Evolutionary conservation across 2,329 filamentous ascomycete species (phyloP), one percentile per base, ranked within the genome.

Genomic region (Colletotrichum sp.): DNA sequence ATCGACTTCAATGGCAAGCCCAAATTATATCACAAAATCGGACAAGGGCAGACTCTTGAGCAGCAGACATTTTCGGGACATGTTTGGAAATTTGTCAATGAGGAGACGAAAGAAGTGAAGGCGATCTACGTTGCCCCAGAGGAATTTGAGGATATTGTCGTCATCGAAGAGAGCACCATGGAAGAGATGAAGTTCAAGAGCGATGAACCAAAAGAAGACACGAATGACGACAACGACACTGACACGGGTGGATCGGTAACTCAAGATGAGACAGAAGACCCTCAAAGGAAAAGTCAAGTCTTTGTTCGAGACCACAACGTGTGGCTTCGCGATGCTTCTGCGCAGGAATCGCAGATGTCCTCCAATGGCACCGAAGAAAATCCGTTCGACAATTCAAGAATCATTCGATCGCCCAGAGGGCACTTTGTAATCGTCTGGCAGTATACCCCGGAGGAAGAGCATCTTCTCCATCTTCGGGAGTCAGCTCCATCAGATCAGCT

Each of bases 401-500:
- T 79, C 6, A 76, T 77, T 55, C 8, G 38, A 6, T 79, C 80
- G 1, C 72, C 76, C n/a, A 38, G 75, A 47, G 64, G 63, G 6
- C 55, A 66, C 6, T 71, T 75, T 34, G 76, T 47, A 6, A 59
- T 79, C 18, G 79, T 70, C 13, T 80, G 77, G 75, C 80, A 81
- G 38, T 80, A 78, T 29, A 73, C 62, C 7, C 70, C 77, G 3
- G 36, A 62, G 51, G 71, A 79, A 61, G 72, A 77, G 1, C 77
- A 73, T 55, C 66, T 65, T 5, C n/a, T 70, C 16, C 59, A 65
- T 78, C 27, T 80, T 1, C 64, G 80, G 24, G 79, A 81, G 47
- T 80, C 79, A 12, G 76, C 73, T 6, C 80, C 80, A 5, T 63
- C 75, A 4, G 80, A 81, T 38, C 80, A 78, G 51, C 57, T 81